Percentiles rank a stretch among this genome's conserved stretches.
Evolutionary conservation across 2,329 filamentous ascomycete genomes (phyloP).

Genomic region (Sporothrix mexicana): DNA sequence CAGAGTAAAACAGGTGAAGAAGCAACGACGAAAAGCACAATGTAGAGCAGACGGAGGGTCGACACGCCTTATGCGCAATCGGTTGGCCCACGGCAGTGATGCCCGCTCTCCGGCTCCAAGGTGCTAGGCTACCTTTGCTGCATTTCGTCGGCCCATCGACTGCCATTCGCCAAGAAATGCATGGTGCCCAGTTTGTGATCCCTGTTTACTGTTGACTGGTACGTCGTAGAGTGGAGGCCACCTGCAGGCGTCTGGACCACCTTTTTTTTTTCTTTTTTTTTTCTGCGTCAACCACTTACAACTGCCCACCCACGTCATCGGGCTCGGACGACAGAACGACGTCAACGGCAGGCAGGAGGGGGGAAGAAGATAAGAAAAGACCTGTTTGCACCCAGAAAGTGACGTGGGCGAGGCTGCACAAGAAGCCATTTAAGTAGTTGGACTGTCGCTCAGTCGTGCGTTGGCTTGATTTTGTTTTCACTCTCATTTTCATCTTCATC

Average conservation of each 20-base stretch:
- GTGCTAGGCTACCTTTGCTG: too few relatives aligned
- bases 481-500: background rate
- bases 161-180: background rate
- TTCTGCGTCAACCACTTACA: background rate
- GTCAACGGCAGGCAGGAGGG: background rate
- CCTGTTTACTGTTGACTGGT: background rate
- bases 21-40: background rate
- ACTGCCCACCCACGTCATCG: slow-evolving; percentile 27
- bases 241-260: background rate
- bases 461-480: background rate
- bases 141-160: background rate
- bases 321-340: background rate
- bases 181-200: slow-evolving; percentile 5
- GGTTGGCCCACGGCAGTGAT: slow-evolving; percentile 9
- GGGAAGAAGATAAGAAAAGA: background rate
- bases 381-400: background rate
- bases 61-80: background rate
- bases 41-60: background rate
- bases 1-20: background rate
- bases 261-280: background rate
- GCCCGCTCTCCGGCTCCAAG: background rate
- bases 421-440: slow-evolving; percentile 18
- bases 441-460: background rate
- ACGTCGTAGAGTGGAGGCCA: too few relatives aligned
- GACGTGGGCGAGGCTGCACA: background rate